phyloP scores from a whole-genome alignment of 192 early-diverging fungal species.

The Oehlia diaphana region DNA sequence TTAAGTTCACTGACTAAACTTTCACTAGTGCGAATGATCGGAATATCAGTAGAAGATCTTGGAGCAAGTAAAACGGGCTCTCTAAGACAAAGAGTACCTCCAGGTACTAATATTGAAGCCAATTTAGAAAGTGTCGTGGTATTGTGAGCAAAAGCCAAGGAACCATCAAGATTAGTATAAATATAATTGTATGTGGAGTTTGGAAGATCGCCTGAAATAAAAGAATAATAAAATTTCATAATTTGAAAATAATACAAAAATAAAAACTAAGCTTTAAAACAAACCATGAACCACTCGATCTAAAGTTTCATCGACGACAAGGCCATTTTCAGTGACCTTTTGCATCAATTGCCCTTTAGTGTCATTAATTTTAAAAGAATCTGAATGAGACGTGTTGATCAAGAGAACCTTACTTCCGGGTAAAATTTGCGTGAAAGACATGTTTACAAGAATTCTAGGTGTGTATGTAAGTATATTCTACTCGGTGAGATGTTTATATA shows the following conservation, averaged over 20 bases:
- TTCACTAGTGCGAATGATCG: slow-evolving; percentile 56
- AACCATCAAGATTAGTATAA: slow-evolving; percentile 55
- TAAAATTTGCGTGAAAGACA: not conserved
- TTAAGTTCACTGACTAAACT: slow-evolving; percentile 71
- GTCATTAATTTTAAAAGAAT: not conserved
- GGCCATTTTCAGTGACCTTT: not conserved
- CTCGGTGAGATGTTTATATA: no score
- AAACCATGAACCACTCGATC: not conserved
- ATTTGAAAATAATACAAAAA: not conserved
- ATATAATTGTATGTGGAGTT: slow-evolving; percentile 61
- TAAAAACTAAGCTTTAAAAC: not conserved
- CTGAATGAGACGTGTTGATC: not conserved
- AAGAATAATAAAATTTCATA: not conserved
- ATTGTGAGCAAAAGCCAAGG: slow-evolving; percentile 65
- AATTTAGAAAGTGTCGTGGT: slow-evolving; percentile 59
- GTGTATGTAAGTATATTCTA: no score
- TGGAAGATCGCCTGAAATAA: slow-evolving; percentile 49
- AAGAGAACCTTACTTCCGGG: slow-evolving; percentile 11
- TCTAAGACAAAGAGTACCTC: slow-evolving; percentile 61
- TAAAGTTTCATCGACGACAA: not conserved
- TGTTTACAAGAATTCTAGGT: not conserved
- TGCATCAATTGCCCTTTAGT: not conserved
- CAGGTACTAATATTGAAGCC: slow-evolving; percentile 63
- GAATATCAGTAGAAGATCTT: slow-evolving; percentile 40
- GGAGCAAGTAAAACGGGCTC: slow-evolving; percentile 67